Base-by-base conservation (phyloP, 208 protist species). In the Sergeia podlipaevii region DNA sequence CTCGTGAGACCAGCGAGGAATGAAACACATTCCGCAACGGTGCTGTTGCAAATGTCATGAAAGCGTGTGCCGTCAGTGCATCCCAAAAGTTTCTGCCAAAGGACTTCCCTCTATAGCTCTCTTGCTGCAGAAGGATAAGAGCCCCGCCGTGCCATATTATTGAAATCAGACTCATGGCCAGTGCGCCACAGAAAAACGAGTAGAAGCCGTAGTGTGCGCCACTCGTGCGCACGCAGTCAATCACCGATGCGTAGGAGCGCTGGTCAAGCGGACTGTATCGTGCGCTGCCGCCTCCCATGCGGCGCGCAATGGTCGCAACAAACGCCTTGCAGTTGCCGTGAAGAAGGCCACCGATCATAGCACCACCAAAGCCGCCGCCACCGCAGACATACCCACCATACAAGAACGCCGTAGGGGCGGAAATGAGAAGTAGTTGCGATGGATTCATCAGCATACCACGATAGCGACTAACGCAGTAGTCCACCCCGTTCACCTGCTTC, bases 1-100 rank as follows among this genome's bases (percentile, higher is more conserved):
- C 82, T 36, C 61, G 65, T n/a, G 38, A 69, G 23, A 67, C 44
- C 48, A 88, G 73, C 1, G 84, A 65, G 11, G 89, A 93, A n/a
- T 80, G 80, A 58, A 91, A 78, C 4, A 66, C 69, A 48, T 93
- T 96, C 11, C 89, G 89, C 47, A 93, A 8, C 2, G 89, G 85
- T n/a, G 69, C 53, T 28, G 82, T 89, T 13, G 81, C 48, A 65
- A 96, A 91, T 4, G 82, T 85, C 74, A 96, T 59, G 50, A 92
- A 77, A 0, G 85, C 74, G 58, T 96, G 85, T 27, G 73, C 60
- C 18, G 80, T 77, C 54, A 91, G 86, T 4, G 89, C 85, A 15
- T 61, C 65, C 67, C 73, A 87, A 46, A 65, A 66, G 49, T 88
- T 77, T 3, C 30, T 60, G 18, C 56, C 70, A 60, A 89, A 89